Base-by-base conservation (phyloP, 2,329 filamentous ascomycete genomes). In the Dactylellina cionopaga region DNA sequence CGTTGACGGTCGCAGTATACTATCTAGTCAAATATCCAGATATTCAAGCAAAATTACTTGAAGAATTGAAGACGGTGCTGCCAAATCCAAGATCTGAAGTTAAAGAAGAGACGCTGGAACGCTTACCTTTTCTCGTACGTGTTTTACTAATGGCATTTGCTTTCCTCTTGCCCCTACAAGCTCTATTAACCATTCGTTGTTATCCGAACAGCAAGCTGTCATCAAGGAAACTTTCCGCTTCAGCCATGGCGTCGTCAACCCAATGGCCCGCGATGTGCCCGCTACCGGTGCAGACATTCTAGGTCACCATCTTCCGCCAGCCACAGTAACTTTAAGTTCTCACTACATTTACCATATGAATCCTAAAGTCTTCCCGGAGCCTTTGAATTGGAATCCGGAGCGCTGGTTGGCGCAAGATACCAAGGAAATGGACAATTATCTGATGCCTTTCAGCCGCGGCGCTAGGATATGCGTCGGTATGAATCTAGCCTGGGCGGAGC, bases 321-420 rank as follows among this genome's bases (percentile, higher is more conserved):
- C 41, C 9, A 70, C 55, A 47, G 44, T 62, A 39, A 56, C 49
- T 41, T 19, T 54, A 17, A 62, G 39, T n/a, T 63, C 66, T 22
- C 66, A 71, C 5, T 71, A 71, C 31, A 51, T 71, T 31, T 71
- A 71, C 27, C 66, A 71, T 17, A 64, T 49, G 15, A 62, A 71
- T 15, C 66, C 58, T 2, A 39, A 37, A 15, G 24, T 71, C 24
- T 71, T 71, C 43, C 58, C 49, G 17, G 51, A 71, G 6, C 66
- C 66, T 10, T 47, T 64, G 13, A 59, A n/a, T 25, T 71, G 52
- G 46, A 59, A 59, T 6, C 66, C 66, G 9, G 51, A 71, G 1
- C 49, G 66, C 27, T 71, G 58, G 66, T 27, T 71, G 13, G 58
- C 35, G 9, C 33, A 33, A 22, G 66, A 63, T 27, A 58, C 51